phyloP scores from a whole-genome alignment of 495 filamentous ascomycete genomes.

The Parathielavia hyrcaniae region DNA sequence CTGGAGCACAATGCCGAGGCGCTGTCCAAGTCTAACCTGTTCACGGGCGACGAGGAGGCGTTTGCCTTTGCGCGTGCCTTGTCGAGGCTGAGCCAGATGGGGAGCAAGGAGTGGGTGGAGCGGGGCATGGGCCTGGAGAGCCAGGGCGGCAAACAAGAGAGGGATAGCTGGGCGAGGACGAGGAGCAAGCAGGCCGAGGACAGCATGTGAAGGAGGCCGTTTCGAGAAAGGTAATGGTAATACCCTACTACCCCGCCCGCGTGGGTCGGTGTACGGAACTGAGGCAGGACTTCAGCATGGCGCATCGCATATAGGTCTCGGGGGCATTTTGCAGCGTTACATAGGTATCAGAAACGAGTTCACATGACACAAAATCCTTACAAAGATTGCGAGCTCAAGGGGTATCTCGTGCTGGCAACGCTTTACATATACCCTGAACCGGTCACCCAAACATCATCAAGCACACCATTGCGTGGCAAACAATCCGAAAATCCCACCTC shows the following conservation, averaged over 20 bases:
- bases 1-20: conserved; percentile 77
- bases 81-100: conserved; percentile 84
- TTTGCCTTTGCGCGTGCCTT: conserved; percentile 93
- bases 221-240: background rate
- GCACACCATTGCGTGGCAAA: too few relatives aligned
- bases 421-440: too few relatives aligned
- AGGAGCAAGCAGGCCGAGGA: conserved; percentile 66
- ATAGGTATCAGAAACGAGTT: background rate
- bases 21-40: conserved; percentile 79
- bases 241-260: conserved; percentile 13
- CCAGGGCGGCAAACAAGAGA: conserved; percentile 54
- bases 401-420: background rate
- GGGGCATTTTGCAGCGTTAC: conserved; percentile 11
- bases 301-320: conserved; percentile 5
- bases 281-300: background rate
- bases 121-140: conserved; percentile 63
- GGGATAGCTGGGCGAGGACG: conserved; percentile 58
- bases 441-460: too few relatives aligned
- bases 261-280: background rate
- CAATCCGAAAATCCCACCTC: background rate
- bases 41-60: conserved; percentile 91
- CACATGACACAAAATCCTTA: background rate
- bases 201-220: conserved; percentile 52
- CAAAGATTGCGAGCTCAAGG: background rate
- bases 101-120: conserved; percentile 90